Evolutionary conservation across 176 grass and related monocot species (phyloP).

Genomic region (Eremochloa ophiuroides): DNA sequence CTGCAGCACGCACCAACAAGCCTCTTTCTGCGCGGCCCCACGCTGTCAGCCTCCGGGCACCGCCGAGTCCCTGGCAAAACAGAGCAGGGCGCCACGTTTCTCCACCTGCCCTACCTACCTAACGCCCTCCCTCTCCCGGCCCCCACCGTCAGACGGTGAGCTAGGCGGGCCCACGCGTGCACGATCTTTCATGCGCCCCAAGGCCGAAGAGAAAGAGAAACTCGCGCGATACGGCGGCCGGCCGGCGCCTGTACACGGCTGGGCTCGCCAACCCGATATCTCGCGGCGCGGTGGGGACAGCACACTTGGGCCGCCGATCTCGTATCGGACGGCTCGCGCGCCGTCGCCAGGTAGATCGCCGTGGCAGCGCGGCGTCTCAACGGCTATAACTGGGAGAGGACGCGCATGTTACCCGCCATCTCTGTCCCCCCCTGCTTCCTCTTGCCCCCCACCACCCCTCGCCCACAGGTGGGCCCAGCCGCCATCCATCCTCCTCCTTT

Average conservation of each 20-base stretch:
- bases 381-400: slow-evolving; percentile 52
- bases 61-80: background rate
- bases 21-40: background rate
- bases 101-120: slow-evolving; percentile 14
- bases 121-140: background rate
- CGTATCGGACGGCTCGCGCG: background rate
- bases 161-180: background rate
- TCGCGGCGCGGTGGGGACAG: background rate
- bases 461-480: slow-evolving; percentile 4
- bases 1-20: slow-evolving; percentile 9
- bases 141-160: background rate
- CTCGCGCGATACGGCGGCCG: background rate
- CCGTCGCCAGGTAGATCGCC: background rate
- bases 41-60: background rate
- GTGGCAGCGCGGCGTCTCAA: slow-evolving; percentile 28
- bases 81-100: slow-evolving; percentile 22
- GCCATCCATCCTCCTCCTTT: background rate
- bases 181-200: background rate
- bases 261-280: background rate
- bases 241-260: no score
- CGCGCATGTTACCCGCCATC: slow-evolving; percentile 56
- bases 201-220: background rate
- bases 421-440: slow-evolving; percentile 22
- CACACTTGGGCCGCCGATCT: background rate
- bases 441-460: background rate